Base-by-base conservation (phyloP, 1,284 basidiomycete genomes). In the Naganishia sp. region DNA sequence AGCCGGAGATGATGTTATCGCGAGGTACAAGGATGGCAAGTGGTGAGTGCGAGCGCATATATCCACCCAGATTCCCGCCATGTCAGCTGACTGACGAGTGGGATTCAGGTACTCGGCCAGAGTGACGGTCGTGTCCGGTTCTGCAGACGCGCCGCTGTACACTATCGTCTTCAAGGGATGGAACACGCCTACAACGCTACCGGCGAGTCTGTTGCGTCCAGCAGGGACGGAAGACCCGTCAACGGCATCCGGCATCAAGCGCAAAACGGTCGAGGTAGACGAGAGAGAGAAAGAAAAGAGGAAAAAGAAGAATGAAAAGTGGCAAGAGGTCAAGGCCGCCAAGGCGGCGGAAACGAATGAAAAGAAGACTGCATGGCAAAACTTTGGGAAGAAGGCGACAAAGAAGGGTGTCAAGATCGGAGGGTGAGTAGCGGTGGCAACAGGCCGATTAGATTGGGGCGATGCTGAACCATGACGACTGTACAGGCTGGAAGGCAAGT, bases 261-360 rank as follows among this genome's bases (percentile, higher is more conserved):
- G 90, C 70, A 91, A 92, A 82, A 86, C 83, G 18, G 75, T 88
- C 73, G 86, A 82, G 75, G 90, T 93, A 81, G 91, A 90, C 72
- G 91, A 94, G 39, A 69, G 72, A 74, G 93, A 94, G 81, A 87
- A 88, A 78, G 92, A 92, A 74, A 84, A 83, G 81, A 95, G 94
- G 85, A 94, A 94, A 84, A 91, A 90, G 83, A 92, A 91, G 82
- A 96, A 93, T 75, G 94, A 97, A 82, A 96, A 95, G 83, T 96
- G 96, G 81, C 77, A 92, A 67, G 92, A 94, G 81, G 85, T 82
- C 7, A 88, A 87, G 74, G 90, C 92, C 50, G 86, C 87, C 21
- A 95, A 95, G 80, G 88, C 92, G 10, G 90, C 92, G 77, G 93
- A 95, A 75, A 92, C 94, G 79, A 85, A 84, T 59, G 85, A 85